phyloP scores from a whole-genome alignment of 805 yeast species.

The Candida stauntonica region DNA sequence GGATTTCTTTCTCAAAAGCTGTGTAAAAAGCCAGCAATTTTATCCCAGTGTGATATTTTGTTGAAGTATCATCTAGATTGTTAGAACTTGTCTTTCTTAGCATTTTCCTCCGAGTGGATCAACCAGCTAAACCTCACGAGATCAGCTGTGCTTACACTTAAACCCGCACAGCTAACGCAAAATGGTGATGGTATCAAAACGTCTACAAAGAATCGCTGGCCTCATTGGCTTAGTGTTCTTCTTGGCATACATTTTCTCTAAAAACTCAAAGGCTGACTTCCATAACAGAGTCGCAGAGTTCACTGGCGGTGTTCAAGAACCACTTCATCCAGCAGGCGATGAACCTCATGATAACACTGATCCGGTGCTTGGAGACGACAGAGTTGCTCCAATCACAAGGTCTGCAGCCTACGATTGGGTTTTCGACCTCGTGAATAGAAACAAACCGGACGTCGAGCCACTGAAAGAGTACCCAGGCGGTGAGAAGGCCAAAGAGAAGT shows the following conservation, averaged over 20 bases:
- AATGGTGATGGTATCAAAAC: constrained; percentile 2
- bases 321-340: neutral
- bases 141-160: no score
- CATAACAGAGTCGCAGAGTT: constrained; percentile 5
- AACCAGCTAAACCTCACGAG: no score
- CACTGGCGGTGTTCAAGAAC: neutral
- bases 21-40: no score
- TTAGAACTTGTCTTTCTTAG: no score
- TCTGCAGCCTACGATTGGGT: constrained; percentile 23
- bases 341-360: neutral
- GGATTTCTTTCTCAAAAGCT: no score
- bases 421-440: constrained; percentile 26
- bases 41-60: no score
- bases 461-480: constrained; percentile 39
- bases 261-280: neutral
- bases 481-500: constrained; percentile 40
- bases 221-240: neutral
- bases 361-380: neutral
- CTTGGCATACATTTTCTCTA: constrained; percentile 1
- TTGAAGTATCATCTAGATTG: no score
- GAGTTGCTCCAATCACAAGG: neutral
- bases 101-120: no score
- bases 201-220: constrained; percentile 7
- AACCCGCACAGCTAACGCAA: no score
- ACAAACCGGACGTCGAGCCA: constrained; percentile 37